These are phyloP conservation scores for Dioscorea alata DNA, from an alignment of 106 monocot species.

Conservation along the genomic window DNA sequence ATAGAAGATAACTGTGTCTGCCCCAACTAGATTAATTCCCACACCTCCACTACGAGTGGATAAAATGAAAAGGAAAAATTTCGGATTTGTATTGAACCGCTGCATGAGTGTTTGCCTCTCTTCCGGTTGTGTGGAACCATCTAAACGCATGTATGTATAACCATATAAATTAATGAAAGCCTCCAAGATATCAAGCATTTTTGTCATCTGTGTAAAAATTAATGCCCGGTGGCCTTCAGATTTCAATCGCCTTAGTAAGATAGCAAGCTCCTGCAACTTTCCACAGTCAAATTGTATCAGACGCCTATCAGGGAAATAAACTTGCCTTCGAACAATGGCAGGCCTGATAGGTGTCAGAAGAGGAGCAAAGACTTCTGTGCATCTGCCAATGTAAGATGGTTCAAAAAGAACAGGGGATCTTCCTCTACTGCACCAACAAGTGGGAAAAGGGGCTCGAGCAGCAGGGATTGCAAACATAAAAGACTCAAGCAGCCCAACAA, in stretches of 20 bases:
- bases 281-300: conserved; percentile 99
- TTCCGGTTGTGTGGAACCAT: conserved; percentile 97
- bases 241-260: conserved; percentile 71
- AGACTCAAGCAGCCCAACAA: conserved; percentile 65
- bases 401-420: conserved; percentile 52
- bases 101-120: conserved; percentile 98
- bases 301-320: conserved; percentile 98
- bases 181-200: conserved; percentile 98
- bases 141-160: conserved; percentile 97
- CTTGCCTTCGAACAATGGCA: conserved; percentile 86
- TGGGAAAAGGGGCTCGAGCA: conserved; percentile 66
- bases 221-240: conserved; percentile 89
- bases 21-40: conserved; percentile 96
- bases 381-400: conserved; percentile 42
- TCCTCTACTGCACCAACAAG: conserved; percentile 76
- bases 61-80: conserved; percentile 88
- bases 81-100: conserved; percentile 95
- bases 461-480: conserved; percentile 99
- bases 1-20: conserved; percentile 99
- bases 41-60: conserved; percentile 99
- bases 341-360: conserved; percentile 68
- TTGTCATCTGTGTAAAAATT: conserved; percentile 99
- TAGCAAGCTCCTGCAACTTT: conserved; percentile 88
- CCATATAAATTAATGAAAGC: conserved; percentile 98
- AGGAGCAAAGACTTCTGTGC: conserved; percentile 51